Conservation (phyloP, 83 land plant genomes). For the Isoetes engelmannii region DNA sequence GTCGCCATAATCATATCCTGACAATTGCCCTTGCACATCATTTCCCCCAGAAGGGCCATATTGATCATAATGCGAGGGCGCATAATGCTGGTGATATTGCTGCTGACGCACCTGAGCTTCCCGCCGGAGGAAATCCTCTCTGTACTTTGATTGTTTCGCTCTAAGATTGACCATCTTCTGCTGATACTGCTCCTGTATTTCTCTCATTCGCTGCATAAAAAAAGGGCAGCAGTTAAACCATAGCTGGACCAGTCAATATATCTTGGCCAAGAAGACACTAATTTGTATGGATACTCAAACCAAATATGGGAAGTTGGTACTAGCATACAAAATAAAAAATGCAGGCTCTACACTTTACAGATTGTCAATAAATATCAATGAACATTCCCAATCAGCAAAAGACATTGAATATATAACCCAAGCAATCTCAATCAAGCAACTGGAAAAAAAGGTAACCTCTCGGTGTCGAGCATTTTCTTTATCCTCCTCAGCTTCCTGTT, state of each 20-base stretch:
- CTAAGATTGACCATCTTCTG: conserved; percentile 54
- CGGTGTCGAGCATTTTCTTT: conserved; percentile 76
- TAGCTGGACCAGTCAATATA: not conserved
- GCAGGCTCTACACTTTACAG: too few species aligned
- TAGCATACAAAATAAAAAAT: too few species aligned
- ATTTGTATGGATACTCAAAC: too few species aligned
- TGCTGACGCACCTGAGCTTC: conserved; percentile 53
- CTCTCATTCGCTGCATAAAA: conserved; percentile 48
- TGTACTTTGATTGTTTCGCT: conserved; percentile 53
- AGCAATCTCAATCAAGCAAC: not conserved
- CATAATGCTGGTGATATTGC: conserved; percentile 27
- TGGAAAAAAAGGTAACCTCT: conserved; percentile 48
- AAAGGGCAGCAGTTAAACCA: not conserved
- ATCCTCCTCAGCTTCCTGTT: conserved; percentile 72
- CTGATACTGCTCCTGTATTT: conserved; percentile 63
- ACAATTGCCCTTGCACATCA: not conserved
- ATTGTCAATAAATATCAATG: not conserved
- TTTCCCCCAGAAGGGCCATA: conserved; percentile 28
- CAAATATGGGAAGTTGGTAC: too few species aligned
- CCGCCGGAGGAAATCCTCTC: conserved; percentile 63
- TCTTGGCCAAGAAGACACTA: not conserved
- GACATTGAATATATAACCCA: not conserved
- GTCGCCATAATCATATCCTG: too few species aligned
- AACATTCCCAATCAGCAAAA: too few species aligned
- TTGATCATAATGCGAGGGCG: conserved; percentile 38